Percentiles rank a stretch among this genome's conserved stretches.
Evolutionary conservation across 106 monocot genomes (phyloP).

Genomic region (Apostasia ramifera): DNA sequence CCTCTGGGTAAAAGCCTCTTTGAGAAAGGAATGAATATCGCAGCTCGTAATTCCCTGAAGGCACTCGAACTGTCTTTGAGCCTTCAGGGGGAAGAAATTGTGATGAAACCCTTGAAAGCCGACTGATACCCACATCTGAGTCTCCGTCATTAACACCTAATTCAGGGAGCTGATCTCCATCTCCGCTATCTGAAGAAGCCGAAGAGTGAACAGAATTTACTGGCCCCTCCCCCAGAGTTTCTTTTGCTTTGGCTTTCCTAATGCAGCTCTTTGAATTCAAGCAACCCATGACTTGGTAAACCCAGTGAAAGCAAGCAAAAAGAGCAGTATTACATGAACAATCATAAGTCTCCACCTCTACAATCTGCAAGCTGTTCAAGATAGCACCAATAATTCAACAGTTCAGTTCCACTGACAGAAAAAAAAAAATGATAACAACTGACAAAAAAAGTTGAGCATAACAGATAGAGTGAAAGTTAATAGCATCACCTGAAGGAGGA

Average conservation of each 20-base stretch:
- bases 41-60: slow-evolving; percentile 70
- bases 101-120: slow-evolving; percentile 75
- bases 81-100: slow-evolving; percentile 96
- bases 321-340: slow-evolving; percentile 11
- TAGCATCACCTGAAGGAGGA: not conserved
- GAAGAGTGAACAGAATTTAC: slow-evolving; percentile 23
- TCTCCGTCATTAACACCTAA: slow-evolving; percentile 31
- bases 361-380: not conserved
- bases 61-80: slow-evolving; percentile 65
- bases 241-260: slow-evolving; percentile 26
- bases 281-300: slow-evolving; percentile 58
- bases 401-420: not conserved
- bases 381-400: not conserved
- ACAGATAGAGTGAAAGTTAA: not conserved
- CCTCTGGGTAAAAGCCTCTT: slow-evolving; percentile 95
- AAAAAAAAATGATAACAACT: not conserved
- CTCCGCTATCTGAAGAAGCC: slow-evolving; percentile 49
- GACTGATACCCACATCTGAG: slow-evolving; percentile 57
- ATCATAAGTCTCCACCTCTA: slow-evolving; percentile 17
- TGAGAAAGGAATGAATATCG: slow-evolving; percentile 89
- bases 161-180: slow-evolving; percentile 41
- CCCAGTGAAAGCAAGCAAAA: slow-evolving; percentile 10
- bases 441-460: not conserved
- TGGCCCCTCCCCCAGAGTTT: slow-evolving; percentile 12
- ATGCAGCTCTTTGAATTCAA: slow-evolving; percentile 67